Percentiles rank a stretch among this genome's conserved stretches.
phyloP scores from a whole-genome alignment of 192 early-diverging fungal species.

The Backusella liffmaniae region DNA sequence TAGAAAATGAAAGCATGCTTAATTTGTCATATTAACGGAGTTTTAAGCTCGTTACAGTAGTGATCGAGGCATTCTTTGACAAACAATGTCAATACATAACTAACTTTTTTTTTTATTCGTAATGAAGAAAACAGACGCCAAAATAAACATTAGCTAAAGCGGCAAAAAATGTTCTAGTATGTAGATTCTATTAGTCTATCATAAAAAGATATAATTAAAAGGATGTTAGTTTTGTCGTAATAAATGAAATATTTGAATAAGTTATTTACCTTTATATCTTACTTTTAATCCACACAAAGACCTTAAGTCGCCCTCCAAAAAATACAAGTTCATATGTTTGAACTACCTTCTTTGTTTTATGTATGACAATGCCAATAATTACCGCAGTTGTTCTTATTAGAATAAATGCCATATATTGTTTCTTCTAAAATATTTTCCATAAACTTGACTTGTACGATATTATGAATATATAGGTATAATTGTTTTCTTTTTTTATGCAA shows the following conservation, averaged over 20 bases:
- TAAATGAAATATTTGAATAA: background rate
- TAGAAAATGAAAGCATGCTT: background rate
- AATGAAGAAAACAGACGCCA: no score
- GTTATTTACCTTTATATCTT: background rate
- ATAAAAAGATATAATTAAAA: background rate
- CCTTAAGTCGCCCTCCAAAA: background rate
- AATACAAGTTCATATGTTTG: background rate
- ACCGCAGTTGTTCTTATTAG: background rate
- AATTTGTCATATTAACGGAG: background rate
- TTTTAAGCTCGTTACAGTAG: background rate
- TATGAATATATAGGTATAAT: background rate
- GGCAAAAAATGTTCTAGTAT: background rate
- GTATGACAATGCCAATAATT: background rate
- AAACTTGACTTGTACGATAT: background rate
- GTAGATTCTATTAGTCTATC: background rate
- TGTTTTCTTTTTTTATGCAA: background rate
- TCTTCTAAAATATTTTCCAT: background rate
- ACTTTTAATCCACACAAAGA: background rate
- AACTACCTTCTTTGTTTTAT: slow-evolving; percentile 1
- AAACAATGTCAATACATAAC: background rate
- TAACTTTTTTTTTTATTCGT: background rate
- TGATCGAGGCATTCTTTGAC: slow-evolving; percentile 2
- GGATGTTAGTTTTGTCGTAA: background rate
- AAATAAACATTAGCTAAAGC: background rate
- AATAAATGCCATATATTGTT: background rate